Conservation (phyloP, 1,284 basidiomycete species). For the Cystobasidium sp. region DNA sequence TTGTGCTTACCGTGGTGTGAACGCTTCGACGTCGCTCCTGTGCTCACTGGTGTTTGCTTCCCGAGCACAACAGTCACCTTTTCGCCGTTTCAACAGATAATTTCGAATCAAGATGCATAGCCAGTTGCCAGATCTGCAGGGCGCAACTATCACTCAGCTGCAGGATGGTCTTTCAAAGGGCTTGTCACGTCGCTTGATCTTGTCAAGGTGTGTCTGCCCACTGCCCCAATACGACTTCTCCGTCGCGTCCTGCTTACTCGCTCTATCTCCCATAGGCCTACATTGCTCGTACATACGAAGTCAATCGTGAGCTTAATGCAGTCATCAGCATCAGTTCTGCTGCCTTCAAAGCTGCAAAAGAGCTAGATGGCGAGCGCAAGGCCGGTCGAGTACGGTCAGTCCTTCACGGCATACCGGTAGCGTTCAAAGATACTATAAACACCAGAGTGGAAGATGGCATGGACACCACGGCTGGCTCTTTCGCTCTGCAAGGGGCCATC, state of each 20-base stretch:
- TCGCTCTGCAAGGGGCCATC: conserved; percentile 60
- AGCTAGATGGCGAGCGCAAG: conserved; percentile 65
- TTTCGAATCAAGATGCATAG: too few species aligned
- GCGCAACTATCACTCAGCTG: conserved; percentile 66
- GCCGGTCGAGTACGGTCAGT: conserved; percentile 61
- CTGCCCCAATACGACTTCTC: too few species aligned
- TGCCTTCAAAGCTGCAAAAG: conserved; percentile 64
- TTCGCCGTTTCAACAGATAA: too few species aligned
- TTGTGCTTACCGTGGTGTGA: too few species aligned
- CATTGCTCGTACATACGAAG: conserved; percentile 70
- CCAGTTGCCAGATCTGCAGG: conserved; percentile 62
- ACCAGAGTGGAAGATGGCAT: conserved; percentile 65
- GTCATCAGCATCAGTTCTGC: conserved; percentile 69
- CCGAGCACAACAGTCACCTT: too few species aligned
- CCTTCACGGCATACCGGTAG: conserved; percentile 71
- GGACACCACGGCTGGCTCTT: conserved; percentile 65
- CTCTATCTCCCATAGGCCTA: conserved; percentile 62
- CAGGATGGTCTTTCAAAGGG: conserved; percentile 64
- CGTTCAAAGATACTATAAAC: conserved; percentile 73
- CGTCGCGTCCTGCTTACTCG: too few species aligned
- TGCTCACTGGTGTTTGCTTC: too few species aligned
- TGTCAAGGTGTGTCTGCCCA: conserved; percentile 61
- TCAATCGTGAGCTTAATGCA: conserved; percentile 68
- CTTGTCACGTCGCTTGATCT: conserved; percentile 67
- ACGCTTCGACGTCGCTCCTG: too few species aligned